Conservation (phyloP, 306 rosid genomes). For the Cucurbita argyrosperma region DNA sequence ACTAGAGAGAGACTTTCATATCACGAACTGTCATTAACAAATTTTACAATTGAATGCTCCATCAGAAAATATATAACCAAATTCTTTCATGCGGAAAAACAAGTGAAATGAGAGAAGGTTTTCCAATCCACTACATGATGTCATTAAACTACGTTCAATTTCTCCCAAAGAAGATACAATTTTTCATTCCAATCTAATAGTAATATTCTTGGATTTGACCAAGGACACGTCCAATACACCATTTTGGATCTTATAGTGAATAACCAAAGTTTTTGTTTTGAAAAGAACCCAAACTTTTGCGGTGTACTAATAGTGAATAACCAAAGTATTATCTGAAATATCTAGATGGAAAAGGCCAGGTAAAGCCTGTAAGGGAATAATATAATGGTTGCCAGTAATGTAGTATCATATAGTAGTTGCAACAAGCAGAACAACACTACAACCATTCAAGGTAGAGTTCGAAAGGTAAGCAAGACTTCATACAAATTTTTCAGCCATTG, state of each 20-base stretch:
- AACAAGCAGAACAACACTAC: background rate
- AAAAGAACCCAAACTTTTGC: background rate
- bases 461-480: slow-evolving; percentile 5
- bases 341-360: background rate
- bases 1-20: background rate
- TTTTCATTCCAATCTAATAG: background rate
- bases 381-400: background rate
- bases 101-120: background rate
- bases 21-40: background rate
- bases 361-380: background rate
- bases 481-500: slow-evolving; percentile 88
- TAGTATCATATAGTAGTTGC: background rate
- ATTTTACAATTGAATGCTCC: background rate
- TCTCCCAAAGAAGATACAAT: background rate
- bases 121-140: background rate
- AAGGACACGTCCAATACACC: background rate
- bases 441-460: background rate
- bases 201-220: background rate
- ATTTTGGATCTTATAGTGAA: too few relatives aligned
- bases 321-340: background rate
- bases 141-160: background rate
- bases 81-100: background rate
- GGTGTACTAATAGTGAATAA: background rate
- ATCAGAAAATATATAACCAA: background rate
- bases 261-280: too few relatives aligned